Evolutionary conservation across 148 eudicot genomes (phyloP).

Genomic region (Nyssa sinensis): DNA sequence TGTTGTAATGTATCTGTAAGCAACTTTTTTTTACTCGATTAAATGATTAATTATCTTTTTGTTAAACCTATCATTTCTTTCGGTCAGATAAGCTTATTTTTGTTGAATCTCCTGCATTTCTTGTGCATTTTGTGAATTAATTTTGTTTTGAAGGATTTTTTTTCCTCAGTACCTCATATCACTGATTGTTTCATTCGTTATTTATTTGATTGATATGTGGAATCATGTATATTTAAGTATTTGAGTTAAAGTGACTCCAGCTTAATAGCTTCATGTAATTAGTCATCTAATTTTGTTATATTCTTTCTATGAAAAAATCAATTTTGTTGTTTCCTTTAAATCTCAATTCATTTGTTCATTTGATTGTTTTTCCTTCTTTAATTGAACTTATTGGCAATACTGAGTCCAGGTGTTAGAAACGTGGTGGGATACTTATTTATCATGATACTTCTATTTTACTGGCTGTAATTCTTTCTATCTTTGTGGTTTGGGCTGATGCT

Average conservation of each 20-base stretch:
- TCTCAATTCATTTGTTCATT: neutral
- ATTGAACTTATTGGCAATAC: neutral
- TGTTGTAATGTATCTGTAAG: constrained; percentile 46
- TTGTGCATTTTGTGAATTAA: neutral
- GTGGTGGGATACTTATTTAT: neutral
- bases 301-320: too few relatives aligned
- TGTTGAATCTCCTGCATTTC: neutral
- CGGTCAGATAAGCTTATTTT: neutral
- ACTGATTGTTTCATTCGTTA: neutral
- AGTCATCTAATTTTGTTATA: neutral
- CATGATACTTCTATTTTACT: too few relatives aligned
- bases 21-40: constrained; percentile 15
- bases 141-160: neutral
- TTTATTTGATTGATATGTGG: neutral
- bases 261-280: neutral
- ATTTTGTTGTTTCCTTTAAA: constrained; percentile 1
- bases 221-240: neutral
- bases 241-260: neutral
- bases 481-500: too few relatives aligned
- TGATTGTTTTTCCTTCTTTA: neutral
- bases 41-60: neutral
- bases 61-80: neutral
- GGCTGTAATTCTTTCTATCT: too few relatives aligned
- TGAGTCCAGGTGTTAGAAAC: neutral
- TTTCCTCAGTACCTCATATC: neutral